Conservation (phyloP, 75 land plant genomes). For the Cupressus sempervirens region DNA sequence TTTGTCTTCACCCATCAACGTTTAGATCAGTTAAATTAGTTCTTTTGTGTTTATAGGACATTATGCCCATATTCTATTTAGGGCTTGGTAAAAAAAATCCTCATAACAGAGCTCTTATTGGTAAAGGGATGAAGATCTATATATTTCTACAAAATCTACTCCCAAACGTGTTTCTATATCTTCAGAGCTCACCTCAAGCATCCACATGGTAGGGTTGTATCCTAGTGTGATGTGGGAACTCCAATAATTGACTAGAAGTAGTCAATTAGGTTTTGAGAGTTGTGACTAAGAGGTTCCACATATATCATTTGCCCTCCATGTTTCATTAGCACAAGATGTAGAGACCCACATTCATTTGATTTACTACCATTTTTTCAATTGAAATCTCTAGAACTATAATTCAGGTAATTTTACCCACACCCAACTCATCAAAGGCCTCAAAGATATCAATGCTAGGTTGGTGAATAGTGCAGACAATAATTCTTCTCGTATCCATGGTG, state of each 20-base stretch:
- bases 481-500: slow-evolving; percentile 20
- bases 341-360: neutral
- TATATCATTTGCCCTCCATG: slow-evolving; percentile 48
- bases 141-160: slow-evolving; percentile 29
- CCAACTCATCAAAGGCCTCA: slow-evolving; percentile 20
- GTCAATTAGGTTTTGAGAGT: slow-evolving; percentile 43
- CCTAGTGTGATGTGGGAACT: slow-evolving; percentile 26
- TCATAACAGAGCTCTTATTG: slow-evolving; percentile 11
- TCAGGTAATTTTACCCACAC: neutral
- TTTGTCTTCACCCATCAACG: slow-evolving; percentile 30
- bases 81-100: neutral
- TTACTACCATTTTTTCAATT: neutral
- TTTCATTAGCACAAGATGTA: slow-evolving; percentile 40
- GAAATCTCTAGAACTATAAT: neutral
- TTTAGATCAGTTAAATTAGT: neutral
- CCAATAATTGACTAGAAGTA: slow-evolving; percentile 38
- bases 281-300: slow-evolving; percentile 35
- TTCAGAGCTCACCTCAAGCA: slow-evolving; percentile 34
- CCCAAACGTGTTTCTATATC: slow-evolving; percentile 20
- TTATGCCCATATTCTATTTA: neutral
- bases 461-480: slow-evolving; percentile 5
- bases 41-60: neutral
- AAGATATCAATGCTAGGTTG: slow-evolving; percentile 15
- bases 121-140: slow-evolving; percentile 23
- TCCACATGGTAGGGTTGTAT: slow-evolving; percentile 60